Evolutionary conservation across 192 early-diverging fungal genomes (phyloP), one percentile per base, ranked within the genome.

Genomic region (Phlyctochytrium arcticum): DNA sequence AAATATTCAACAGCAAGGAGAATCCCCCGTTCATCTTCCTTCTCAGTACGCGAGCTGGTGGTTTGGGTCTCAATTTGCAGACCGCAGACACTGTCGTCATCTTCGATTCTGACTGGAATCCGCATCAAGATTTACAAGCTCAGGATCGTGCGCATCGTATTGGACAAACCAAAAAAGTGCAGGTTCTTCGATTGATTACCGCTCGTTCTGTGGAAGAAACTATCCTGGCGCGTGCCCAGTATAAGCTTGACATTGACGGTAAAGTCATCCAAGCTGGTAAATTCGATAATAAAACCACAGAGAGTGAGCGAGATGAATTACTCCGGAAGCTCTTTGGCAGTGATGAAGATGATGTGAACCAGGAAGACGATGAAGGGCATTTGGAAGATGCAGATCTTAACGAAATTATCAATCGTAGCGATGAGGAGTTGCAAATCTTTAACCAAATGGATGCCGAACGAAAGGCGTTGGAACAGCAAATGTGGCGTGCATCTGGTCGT

Each of bases 131-230:
- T 80, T 81, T 96, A 47, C 97, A 99, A 79, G 97, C 97, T 4
- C 95, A 95, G 76, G 97, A 98, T 83, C 94, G 97, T 74, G 97
- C 97, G 5, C 95, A 99, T 80, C 92, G 97, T 77, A 99, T 99
- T 60, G 97, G 97, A 33, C 97, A 99, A 75, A 98, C 88, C 26
- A 97, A 96, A 62, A 94, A 96, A 79, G 97, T 99, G 24, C 88
- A 91, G 19, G 93, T 99, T 48, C 86, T 97, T 74, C 87, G 93
- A 24, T 66, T 99, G 59, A 88, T 99, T 47, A 94, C 94, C 1
- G 84, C 89, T 21, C 88, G 88, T 34, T 92, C 95, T 0, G 87
- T 98, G 42, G 97, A 99, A 73, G 97, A 97, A 75, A 86, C 80
- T 48, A 97, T 99, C 62, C 67, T 99, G 55, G 90, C 87, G 2